Evolutionary conservation across 2,329 filamentous ascomycete species (phyloP), one percentile per base, ranked within the genome.

Genomic region (Alternaria sp.): DNA sequence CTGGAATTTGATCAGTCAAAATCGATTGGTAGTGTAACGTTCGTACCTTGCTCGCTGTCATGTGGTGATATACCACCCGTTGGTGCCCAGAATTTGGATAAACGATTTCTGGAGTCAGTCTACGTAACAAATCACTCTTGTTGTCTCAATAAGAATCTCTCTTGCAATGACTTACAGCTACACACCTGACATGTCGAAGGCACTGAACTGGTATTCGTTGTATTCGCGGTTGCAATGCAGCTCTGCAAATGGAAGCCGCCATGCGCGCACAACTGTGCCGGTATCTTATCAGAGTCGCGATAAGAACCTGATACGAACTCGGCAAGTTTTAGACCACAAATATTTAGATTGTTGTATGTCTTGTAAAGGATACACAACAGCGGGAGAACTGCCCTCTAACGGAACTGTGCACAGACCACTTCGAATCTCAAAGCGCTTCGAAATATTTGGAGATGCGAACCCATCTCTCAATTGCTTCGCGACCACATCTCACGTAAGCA

Each of bases 61-160:
- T 81, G 80, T 40, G 80, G 78, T 5, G 87, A 82, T 53, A 91
- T 86, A 7, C 90, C 88, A 41, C 89, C 88, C 0, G 89, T 91
- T 2, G 93, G 92, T 28, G 88, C 83, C 92, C 93, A 97, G 77
- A 93, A 85, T 44, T 83, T 88, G 3, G 92, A 94, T 9, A 94
- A 77, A 62, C 89, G 82, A 69, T 80, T 83, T 63, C 86, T 80
- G 44, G 82, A 79, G 77, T 89, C 85, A 64, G 75, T 76, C 84
- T 88, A 7, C 3, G 1, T 1, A 34, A 14, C 14, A 1, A 2
- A 34, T 55, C 17, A 56, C 4, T 29, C 8, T 26, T 5, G 8
- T n/a, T 31, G 29, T 10, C 29, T 31, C 2, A 11, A 29, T 14
- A 6, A 1, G 5, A 5, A 1, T 11, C 17, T 5, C 4, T 3